Percentiles rank a stretch among this genome's conserved stretches.
Conservation (phyloP, 78 protist species). For the Polysphondylium violaceum region DNA sequence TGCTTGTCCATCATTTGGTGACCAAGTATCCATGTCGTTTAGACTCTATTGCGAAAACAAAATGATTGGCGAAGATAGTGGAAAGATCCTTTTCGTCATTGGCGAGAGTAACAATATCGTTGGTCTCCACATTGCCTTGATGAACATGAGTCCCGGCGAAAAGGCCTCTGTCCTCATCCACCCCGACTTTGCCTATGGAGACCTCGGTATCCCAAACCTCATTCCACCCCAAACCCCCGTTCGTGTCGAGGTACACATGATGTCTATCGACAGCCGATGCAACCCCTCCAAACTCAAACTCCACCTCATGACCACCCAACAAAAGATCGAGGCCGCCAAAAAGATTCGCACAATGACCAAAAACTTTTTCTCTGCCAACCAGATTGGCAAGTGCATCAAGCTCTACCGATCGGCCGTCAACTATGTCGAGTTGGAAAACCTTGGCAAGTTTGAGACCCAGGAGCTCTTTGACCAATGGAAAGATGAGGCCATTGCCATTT, state of each 20-base stretch:
- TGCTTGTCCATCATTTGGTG: not conserved
- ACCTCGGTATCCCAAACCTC: not conserved
- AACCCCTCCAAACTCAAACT: not conserved
- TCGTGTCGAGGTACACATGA: not conserved
- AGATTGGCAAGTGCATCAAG: not conserved
- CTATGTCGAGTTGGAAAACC: not conserved
- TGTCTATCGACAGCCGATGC: not conserved
- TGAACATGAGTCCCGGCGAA: slow-evolving; percentile 10
- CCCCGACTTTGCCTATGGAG: slow-evolving; percentile 19
- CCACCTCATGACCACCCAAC: not conserved
- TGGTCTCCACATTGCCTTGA: slow-evolving; percentile 10
- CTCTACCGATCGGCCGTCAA: not conserved
- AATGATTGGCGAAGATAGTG: not conserved
- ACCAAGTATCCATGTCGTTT: not conserved
- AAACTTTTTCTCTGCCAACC: not conserved
- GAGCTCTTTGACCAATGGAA: not conserved
- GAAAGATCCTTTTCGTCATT: not conserved
- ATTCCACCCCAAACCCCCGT: not conserved
- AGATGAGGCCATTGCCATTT: not conserved
- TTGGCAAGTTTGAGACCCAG: not conserved
- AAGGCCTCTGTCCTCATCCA: not conserved
- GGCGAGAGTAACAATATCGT: slow-evolving; percentile 8
- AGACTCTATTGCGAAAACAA: not conserved
- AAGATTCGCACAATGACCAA: not conserved
- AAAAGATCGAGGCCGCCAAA: not conserved